Conservation (phyloP, 805 yeast species). For the Candida corydali region DNA sequence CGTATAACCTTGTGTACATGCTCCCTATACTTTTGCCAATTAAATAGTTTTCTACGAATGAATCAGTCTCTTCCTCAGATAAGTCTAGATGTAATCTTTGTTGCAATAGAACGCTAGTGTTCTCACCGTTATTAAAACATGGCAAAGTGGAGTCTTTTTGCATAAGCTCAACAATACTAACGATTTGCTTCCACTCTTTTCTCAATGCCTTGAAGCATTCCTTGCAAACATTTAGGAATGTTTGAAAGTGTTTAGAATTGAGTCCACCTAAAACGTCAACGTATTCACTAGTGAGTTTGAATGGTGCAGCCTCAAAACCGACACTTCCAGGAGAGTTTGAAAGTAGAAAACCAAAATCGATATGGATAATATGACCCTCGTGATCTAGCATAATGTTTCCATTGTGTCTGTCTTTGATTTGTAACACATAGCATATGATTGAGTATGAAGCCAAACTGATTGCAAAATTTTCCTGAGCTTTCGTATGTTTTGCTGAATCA, state of each 20-base stretch:
- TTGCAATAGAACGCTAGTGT: constrained; percentile 70
- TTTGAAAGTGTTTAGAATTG: constrained; percentile 54
- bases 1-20: constrained; percentile 86
- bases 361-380: constrained; percentile 92
- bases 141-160: constrained; percentile 86
- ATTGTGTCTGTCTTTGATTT: constrained; percentile 93
- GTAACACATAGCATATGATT: constrained; percentile 81
- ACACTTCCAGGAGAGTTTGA: constrained; percentile 96
- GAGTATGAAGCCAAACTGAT: constrained; percentile 89
- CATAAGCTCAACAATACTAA: constrained; percentile 89
- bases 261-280: constrained; percentile 83
- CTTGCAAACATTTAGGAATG: constrained; percentile 62
- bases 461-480: constrained; percentile 84
- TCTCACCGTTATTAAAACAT: constrained; percentile 84
- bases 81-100: constrained; percentile 82
- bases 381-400: constrained; percentile 96
- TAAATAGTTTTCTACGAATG: constrained; percentile 71
- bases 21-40: constrained; percentile 83
- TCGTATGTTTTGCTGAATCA: constrained; percentile 48
- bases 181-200: constrained; percentile 65
- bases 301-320: constrained; percentile 97
- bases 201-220: constrained; percentile 73
- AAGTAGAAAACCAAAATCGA: constrained; percentile 90
- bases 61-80: constrained; percentile 65
- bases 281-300: constrained; percentile 86